Evolutionary conservation across 208 protist genomes (phyloP).

Genomic region (Trypanosoma lewisi): DNA sequence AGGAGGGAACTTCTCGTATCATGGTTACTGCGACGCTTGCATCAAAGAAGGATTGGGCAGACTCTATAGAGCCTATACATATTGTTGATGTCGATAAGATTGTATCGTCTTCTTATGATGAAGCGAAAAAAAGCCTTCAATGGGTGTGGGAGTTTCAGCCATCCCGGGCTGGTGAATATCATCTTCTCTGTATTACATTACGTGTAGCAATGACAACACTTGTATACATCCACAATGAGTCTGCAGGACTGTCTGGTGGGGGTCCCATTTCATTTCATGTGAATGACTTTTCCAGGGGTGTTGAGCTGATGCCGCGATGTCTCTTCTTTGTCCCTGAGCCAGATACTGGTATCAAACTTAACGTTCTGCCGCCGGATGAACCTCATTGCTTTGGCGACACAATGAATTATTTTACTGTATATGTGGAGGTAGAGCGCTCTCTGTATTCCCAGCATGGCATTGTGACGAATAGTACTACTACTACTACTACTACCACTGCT

Average conservation of each 20-base stretch:
- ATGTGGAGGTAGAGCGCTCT: constrained; percentile 50
- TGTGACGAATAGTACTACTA: background rate
- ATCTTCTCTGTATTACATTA: constrained; percentile 46
- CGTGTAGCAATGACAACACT: constrained; percentile 34
- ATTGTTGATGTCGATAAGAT: constrained; percentile 34
- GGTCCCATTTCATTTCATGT: background rate
- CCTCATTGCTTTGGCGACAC: constrained; percentile 72
- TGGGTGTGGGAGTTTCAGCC: constrained; percentile 40
- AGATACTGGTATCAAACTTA: constrained; percentile 47
- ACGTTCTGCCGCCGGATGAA: constrained; percentile 35
- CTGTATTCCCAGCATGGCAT: constrained; percentile 1
- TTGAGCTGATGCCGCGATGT: constrained; percentile 11
- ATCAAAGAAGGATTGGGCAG: constrained; percentile 71
- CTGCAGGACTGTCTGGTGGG: background rate
- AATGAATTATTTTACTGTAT: constrained; percentile 45
- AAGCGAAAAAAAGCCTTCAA: constrained; percentile 26
- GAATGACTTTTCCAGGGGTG: background rate
- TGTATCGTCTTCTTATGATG: constrained; percentile 30
- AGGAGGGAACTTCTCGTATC: background rate
- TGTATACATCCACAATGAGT: constrained; percentile 4
- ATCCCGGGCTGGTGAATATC: constrained; percentile 70
- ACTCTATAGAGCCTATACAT: constrained; percentile 56
- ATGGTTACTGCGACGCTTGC: constrained; percentile 38
- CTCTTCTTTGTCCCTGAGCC: constrained; percentile 53
- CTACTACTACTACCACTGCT: background rate